Conservation (phyloP, 2,329 filamentous ascomycete genomes). For the Trichoderma sp. region DNA sequence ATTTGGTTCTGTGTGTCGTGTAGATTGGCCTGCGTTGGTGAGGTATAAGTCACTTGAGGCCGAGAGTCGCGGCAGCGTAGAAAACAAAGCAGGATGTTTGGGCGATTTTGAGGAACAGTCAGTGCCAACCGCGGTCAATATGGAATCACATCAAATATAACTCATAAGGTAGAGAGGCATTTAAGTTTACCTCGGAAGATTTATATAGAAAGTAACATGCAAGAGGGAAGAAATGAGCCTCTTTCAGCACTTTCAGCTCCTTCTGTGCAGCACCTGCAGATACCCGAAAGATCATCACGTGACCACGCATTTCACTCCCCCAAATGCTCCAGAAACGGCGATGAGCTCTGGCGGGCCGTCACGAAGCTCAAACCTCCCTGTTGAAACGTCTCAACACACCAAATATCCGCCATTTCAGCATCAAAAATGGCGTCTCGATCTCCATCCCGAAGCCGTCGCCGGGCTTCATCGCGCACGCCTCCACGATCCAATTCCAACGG, state of each 20-base stretch:
- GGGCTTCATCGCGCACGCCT: constrained; percentile 39
- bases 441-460: constrained; percentile 36
- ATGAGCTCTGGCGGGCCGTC: constrained; percentile 2
- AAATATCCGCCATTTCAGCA: background rate
- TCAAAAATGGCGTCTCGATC: constrained; percentile 34
- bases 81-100: background rate
- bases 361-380: background rate
- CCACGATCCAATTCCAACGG: constrained; percentile 37
- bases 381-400: background rate
- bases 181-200: background rate
- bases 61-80: background rate
- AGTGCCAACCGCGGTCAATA: background rate
- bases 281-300: constrained; percentile 3
- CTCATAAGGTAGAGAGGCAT: background rate
- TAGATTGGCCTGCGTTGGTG: background rate
- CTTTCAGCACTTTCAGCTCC: background rate
- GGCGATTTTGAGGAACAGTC: background rate
- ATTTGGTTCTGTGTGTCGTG: background rate
- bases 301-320: constrained; percentile 13
- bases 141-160: background rate
- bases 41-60: background rate
- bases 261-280: background rate
- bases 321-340: background rate
- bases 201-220: background rate
- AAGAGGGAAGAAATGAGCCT: background rate